phyloP scores from a whole-genome alignment of 176 grass and related monocot species.

The Olyra latifolia region DNA sequence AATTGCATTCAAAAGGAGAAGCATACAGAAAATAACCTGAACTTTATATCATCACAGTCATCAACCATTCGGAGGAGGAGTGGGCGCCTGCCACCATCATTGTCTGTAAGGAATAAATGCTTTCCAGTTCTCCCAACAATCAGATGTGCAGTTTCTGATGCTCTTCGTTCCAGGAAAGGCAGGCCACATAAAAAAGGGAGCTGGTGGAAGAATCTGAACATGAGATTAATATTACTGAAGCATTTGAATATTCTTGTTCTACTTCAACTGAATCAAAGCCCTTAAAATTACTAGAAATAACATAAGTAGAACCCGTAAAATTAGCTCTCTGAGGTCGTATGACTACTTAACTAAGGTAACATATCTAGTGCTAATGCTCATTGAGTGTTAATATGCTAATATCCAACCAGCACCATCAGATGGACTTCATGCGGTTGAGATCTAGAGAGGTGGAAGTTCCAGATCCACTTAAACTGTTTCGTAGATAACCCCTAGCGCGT shows the following conservation, averaged over 20 bases:
- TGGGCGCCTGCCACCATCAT: constrained; percentile 65
- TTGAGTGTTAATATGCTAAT: too few species aligned
- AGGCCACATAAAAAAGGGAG: constrained; percentile 95
- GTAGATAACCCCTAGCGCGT: too few species aligned
- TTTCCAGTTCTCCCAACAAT: constrained; percentile 97
- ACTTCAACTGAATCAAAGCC: constrained; percentile 28
- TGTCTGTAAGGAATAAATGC: constrained; percentile 97
- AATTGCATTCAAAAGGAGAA: constrained; percentile 35
- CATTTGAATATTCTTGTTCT: constrained; percentile 47
- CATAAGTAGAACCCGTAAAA: neutral
- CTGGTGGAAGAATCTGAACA: constrained; percentile 85
- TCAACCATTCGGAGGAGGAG: constrained; percentile 92
- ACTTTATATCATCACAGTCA: constrained; percentile 83
- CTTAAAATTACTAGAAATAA: neutral
- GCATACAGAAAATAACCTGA: constrained; percentile 60
- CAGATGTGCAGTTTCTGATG: constrained; percentile 90
- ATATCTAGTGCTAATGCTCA: too few species aligned
- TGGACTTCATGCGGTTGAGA: too few species aligned
- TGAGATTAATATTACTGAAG: constrained; percentile 72
- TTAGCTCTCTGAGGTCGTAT: neutral
- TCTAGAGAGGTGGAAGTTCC: too few species aligned
- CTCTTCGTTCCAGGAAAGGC: constrained; percentile 93
- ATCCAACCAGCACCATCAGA: too few species aligned
- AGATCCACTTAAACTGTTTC: too few species aligned
- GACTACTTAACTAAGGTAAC: too few species aligned